Evolutionary conservation across 2,329 filamentous ascomycete species (phyloP).

Genomic region (Arthrobotrys megalospora): DNA sequence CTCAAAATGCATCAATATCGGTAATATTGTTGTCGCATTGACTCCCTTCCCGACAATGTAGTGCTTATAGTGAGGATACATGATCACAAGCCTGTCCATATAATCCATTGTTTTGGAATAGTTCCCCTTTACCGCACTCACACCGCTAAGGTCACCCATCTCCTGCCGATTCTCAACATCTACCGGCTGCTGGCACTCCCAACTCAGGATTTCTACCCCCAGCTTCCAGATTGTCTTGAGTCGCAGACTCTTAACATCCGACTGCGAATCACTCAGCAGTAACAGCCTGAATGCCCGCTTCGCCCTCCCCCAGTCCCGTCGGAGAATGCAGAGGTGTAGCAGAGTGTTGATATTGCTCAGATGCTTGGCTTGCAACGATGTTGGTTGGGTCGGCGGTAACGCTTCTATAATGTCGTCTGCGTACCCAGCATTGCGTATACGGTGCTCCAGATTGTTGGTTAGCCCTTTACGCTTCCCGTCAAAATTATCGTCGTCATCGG

Average conservation of each 20-base stretch:
- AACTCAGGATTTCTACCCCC: slow-evolving; percentile 62
- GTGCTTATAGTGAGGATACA: slow-evolving; percentile 62
- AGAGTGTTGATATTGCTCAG: slow-evolving; percentile 62
- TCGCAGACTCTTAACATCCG: slow-evolving; percentile 41
- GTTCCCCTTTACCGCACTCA: slow-evolving; percentile 9
- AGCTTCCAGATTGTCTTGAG: slow-evolving; percentile 63
- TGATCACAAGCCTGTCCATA: slow-evolving; percentile 62
- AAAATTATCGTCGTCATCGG: slow-evolving; percentile 23
- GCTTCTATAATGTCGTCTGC: slow-evolving; percentile 45
- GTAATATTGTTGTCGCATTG: slow-evolving; percentile 58
- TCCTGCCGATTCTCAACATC: slow-evolving; percentile 10
- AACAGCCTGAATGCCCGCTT: slow-evolving; percentile 63
- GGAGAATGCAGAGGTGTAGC: slow-evolving; percentile 62
- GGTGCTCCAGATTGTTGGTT: slow-evolving; percentile 38
- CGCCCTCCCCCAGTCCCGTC: slow-evolving; percentile 61
- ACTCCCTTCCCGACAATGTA: slow-evolving; percentile 52
- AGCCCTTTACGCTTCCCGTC: slow-evolving; percentile 38
- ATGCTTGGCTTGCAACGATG: slow-evolving; percentile 61
- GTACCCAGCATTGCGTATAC: slow-evolving; percentile 51
- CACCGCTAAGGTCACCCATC: not conserved
- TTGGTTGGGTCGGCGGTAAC: slow-evolving; percentile 50
- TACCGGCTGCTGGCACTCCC: slow-evolving; percentile 14
- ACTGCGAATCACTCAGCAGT: slow-evolving; percentile 57
- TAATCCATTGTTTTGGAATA: slow-evolving; percentile 62
- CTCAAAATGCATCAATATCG: slow-evolving; percentile 59